Evolutionary conservation across 2,329 filamentous ascomycete species (phyloP).

Genomic region (Colletotrichum sp.): DNA sequence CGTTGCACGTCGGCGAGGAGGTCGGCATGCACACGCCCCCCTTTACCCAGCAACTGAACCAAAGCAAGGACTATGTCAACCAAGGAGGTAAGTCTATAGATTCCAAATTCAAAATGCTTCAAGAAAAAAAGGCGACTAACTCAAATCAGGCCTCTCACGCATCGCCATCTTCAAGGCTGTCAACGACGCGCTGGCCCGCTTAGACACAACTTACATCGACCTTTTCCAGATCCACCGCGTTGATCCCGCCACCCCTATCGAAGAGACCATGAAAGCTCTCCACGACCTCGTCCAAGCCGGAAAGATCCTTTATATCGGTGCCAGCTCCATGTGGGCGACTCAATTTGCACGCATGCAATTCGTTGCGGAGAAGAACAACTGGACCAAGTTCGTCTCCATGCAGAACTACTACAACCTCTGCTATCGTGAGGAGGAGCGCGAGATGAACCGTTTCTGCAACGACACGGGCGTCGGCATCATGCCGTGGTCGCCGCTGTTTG

Average conservation of each 20-base stretch:
- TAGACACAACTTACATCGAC: conserved; percentile 52
- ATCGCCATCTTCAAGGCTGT: conserved; percentile 39
- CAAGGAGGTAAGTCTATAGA: conserved; percentile 19
- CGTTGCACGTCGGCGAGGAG: conserved; percentile 30
- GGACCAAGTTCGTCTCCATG: conserved; percentile 64
- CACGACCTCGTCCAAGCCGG: conserved; percentile 63
- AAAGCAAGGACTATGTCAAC: conserved; percentile 42
- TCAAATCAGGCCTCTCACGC: conserved; percentile 26
- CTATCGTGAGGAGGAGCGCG: conserved; percentile 64
- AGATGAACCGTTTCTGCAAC: conserved; percentile 47
- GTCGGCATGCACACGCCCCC: conserved; percentile 27
- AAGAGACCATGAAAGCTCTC: conserved; percentile 68
- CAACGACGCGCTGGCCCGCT: conserved; percentile 46
- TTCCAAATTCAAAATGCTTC: rapidly evolving
- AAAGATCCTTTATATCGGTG: conserved; percentile 45
- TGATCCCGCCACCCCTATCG: conserved; percentile 53
- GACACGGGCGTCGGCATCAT: conserved; percentile 42
- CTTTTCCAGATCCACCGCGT: conserved; percentile 67
- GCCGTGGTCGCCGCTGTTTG: conserved; percentile 18
- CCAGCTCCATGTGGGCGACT: conserved; percentile 18
- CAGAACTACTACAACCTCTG: conserved; percentile 60
- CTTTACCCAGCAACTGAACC: not conserved
- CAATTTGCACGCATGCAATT: conserved; percentile 46
- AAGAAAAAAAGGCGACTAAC: conserved; percentile 40
- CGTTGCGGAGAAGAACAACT: conserved; percentile 56